phyloP scores from a whole-genome alignment of 495 filamentous ascomycete genomes.

The Aspergillus mulundensis region DNA sequence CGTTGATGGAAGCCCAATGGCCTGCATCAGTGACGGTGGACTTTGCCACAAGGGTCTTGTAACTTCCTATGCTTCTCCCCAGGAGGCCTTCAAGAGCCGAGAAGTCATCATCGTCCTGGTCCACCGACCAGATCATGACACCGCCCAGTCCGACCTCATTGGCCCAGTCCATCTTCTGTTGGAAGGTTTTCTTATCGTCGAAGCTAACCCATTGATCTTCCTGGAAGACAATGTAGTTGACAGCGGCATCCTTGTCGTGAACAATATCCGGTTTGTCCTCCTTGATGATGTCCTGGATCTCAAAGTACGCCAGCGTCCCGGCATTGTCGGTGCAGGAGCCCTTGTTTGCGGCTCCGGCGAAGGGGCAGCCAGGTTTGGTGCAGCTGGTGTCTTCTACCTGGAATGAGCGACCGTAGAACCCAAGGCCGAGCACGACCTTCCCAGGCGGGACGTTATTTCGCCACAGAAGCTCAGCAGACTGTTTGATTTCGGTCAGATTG shows the following conservation, averaged over 20 bases:
- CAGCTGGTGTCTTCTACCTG: constrained; percentile 16
- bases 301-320: constrained; percentile 31
- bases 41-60: no score
- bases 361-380: constrained; percentile 11
- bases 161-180: constrained; percentile 23
- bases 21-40: no score
- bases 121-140: constrained; percentile 7
- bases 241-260: constrained; percentile 16
- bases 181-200: constrained; percentile 37
- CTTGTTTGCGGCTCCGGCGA: constrained; percentile 16
- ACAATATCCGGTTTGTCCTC: constrained; percentile 12
- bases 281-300: constrained; percentile 31
- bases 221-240: constrained; percentile 24
- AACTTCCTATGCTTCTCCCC: no score
- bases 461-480: constrained; percentile 27
- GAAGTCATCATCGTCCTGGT: constrained; percentile 4
- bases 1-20: no score
- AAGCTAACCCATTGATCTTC: constrained; percentile 41
- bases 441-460: constrained; percentile 20
- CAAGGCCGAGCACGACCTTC: constrained; percentile 33
- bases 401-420: constrained; percentile 35
- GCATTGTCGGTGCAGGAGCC: constrained; percentile 30
- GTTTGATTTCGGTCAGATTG: constrained; percentile 27
- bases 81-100: neutral
- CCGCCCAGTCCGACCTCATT: neutral